Evolutionary conservation across 805 yeast genomes (phyloP).

Genomic region (Komagataella pseudopastoris): DNA sequence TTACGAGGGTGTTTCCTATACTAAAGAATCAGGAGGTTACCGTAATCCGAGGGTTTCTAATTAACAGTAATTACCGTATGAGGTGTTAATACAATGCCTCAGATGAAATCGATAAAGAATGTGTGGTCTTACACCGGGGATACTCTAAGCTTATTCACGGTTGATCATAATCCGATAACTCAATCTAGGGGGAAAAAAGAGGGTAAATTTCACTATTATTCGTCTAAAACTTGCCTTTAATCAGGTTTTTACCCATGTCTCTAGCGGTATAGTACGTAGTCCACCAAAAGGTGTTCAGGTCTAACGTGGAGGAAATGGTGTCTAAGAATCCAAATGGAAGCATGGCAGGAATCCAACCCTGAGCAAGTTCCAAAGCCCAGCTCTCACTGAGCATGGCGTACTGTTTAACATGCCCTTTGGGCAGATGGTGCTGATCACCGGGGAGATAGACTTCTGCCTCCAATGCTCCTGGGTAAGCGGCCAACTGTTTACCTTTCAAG

Average conservation of each 20-base stretch:
- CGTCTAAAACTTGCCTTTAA: slow-evolving; percentile 53
- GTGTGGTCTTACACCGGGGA: neutral
- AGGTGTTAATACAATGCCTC: neutral
- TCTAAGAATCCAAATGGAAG: slow-evolving; percentile 90
- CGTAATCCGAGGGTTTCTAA: neutral
- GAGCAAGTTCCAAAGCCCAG: slow-evolving; percentile 90
- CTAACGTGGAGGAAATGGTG: slow-evolving; percentile 68
- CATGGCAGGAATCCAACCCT: slow-evolving; percentile 98
- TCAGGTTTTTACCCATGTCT: slow-evolving; percentile 61
- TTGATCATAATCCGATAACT: neutral
- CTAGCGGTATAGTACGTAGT: slow-evolving; percentile 66
- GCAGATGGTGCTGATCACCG: slow-evolving; percentile 76
- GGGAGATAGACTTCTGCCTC: slow-evolving; percentile 65
- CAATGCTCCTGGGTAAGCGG: slow-evolving; percentile 53
- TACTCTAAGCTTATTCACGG: neutral
- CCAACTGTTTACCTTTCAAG: slow-evolving; percentile 63
- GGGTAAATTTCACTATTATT: neutral
- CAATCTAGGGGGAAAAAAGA: neutral
- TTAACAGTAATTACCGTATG: neutral
- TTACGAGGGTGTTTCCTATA: neutral
- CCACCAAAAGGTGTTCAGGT: slow-evolving; percentile 48
- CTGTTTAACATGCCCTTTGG: slow-evolving; percentile 66
- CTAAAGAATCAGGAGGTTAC: neutral
- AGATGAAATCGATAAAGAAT: neutral
- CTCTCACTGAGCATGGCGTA: slow-evolving; percentile 73